phyloP scores from a whole-genome alignment of 1,139 yeast species.

The Sugiyamaella xylanicola region DNA sequence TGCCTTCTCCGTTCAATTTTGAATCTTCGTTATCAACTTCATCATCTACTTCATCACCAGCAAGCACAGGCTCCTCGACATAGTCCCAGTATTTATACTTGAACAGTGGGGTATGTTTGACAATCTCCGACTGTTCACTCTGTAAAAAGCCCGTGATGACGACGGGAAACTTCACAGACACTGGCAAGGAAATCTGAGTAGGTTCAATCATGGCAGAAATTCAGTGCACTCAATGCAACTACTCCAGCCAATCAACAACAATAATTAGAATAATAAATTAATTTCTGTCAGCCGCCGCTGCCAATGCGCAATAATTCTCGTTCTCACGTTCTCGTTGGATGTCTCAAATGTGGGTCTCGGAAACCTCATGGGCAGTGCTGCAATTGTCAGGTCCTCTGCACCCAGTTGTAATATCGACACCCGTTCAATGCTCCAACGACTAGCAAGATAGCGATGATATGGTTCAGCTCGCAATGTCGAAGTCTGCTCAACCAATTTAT shows the following conservation, averaged over 20 bases:
- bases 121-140: slow-evolving; percentile 50
- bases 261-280: too few relatives aligned
- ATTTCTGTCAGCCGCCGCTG: too few relatives aligned
- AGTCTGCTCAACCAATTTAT: neutral
- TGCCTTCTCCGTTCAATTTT: neutral
- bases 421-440: too few relatives aligned
- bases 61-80: slow-evolving; percentile 47
- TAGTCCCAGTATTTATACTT: slow-evolving; percentile 67
- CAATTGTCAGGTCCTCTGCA: too few relatives aligned
- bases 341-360: too few relatives aligned
- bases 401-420: too few relatives aligned
- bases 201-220: slow-evolving; percentile 17
- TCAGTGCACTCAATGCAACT: too few relatives aligned
- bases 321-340: too few relatives aligned
- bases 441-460: too few relatives aligned
- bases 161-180: slow-evolving; percentile 67
- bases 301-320: too few relatives aligned
- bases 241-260: too few relatives aligned
- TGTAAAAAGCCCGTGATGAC: slow-evolving; percentile 58
- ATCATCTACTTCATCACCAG: slow-evolving; percentile 38
- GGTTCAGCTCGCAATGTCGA: neutral
- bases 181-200: slow-evolving; percentile 46
- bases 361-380: too few relatives aligned
- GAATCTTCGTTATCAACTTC: slow-evolving; percentile 21
- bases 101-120: slow-evolving; percentile 58